Percentiles rank a stretch among this genome's conserved stretches.
Evolutionary conservation across 306 rosid species (phyloP).

Genomic region (Vigna radiata): DNA sequence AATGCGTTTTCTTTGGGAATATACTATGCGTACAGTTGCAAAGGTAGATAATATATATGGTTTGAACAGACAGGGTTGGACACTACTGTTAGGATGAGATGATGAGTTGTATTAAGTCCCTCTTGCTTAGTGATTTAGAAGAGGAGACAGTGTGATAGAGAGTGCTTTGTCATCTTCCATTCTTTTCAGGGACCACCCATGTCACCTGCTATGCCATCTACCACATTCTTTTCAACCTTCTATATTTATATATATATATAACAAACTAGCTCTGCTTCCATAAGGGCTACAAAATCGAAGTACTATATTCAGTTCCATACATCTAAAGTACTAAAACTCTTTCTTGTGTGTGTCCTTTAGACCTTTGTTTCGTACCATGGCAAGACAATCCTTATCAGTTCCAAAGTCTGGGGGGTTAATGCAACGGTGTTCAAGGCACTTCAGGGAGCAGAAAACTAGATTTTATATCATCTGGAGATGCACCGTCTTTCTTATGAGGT

Average conservation of each 20-base stretch:
- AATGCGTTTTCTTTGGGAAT: slow-evolving; percentile 35
- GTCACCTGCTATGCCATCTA: slow-evolving; percentile 41
- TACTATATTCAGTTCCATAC: not conserved
- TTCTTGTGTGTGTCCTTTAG: not conserved
- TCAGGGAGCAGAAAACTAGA: slow-evolving; percentile 64
- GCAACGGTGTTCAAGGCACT: slow-evolving; percentile 62
- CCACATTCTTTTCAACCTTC: slow-evolving; percentile 37
- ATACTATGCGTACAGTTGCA: not conserved
- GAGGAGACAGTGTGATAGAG: slow-evolving; percentile 54
- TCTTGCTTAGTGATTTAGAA: slow-evolving; percentile 43
- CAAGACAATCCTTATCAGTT: slow-evolving; percentile 41
- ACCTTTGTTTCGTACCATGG: slow-evolving; percentile 41
- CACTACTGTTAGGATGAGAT: slow-evolving; percentile 46
- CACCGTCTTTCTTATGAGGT: slow-evolving; percentile 58
- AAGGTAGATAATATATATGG: slow-evolving; percentile 44
- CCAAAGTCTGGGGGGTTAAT: slow-evolving; percentile 49
- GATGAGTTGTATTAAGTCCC: slow-evolving; percentile 37
- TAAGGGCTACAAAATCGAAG: not conserved
- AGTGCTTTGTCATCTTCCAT: slow-evolving; percentile 56
- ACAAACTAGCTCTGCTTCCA: slow-evolving; percentile 7
- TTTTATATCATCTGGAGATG: slow-evolving; percentile 77
- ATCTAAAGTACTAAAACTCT: not conserved
- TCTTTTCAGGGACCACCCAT: slow-evolving; percentile 49
- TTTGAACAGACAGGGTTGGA: slow-evolving; percentile 54
- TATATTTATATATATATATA: slow-evolving; percentile 22